These are phyloP conservation scores for Noccaea bulbosa DNA, from an alignment of 345 rosid genomes.

Conservation along the genomic window DNA sequence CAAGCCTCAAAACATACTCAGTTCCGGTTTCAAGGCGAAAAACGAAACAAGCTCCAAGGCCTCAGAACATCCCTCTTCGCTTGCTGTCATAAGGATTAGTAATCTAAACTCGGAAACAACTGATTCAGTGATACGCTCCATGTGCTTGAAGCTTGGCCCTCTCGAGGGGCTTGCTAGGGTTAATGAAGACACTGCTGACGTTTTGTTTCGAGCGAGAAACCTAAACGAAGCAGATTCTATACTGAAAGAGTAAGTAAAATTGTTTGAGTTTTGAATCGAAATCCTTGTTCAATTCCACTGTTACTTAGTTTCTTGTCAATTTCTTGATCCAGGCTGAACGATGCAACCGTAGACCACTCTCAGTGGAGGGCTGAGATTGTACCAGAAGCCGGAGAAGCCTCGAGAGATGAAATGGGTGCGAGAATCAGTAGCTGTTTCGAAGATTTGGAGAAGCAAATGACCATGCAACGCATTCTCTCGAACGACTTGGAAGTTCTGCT, in stretches of 20 bases:
- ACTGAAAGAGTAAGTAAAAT: constrained; percentile 21
- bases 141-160: constrained; percentile 18
- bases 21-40: background rate
- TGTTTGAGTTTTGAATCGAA: background rate
- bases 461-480: background rate
- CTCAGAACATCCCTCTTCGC: background rate
- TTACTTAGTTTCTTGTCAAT: background rate
- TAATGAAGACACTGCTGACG: constrained; percentile 36
- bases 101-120: constrained; percentile 30
- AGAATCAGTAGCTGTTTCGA: constrained; percentile 5
- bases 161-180: constrained; percentile 27
- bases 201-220: constrained; percentile 23
- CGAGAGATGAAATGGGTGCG: constrained; percentile 23
- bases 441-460: constrained; percentile 19
- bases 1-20: constrained; percentile 7
- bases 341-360: constrained; percentile 6
- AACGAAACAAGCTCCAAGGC: background rate
- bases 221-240: constrained; percentile 19
- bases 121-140: constrained; percentile 30
- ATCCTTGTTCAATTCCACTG: background rate
- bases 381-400: constrained; percentile 9
- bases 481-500: constrained; percentile 30
- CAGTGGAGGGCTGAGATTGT: constrained; percentile 24
- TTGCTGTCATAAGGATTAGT: constrained; percentile 27
- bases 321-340: constrained; percentile 5